Conservation (phyloP, 116 monocot species). For the Iris pallida region DNA sequence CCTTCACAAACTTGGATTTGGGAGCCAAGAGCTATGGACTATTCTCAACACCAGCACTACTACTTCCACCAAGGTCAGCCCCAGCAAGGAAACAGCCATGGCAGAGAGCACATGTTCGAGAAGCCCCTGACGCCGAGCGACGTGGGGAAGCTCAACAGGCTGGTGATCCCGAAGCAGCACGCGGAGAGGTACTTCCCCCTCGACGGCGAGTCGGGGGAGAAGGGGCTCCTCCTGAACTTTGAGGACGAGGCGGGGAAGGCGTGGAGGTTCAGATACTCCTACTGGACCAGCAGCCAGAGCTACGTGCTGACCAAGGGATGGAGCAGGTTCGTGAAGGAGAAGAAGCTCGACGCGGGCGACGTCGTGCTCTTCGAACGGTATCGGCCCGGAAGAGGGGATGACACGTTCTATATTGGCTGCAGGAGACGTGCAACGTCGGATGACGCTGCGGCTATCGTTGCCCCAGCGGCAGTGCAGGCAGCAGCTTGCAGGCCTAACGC, state of each 20-base stretch:
- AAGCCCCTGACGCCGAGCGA: conserved; percentile 74
- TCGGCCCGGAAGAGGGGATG: background rate
- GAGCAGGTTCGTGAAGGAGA: conserved; percentile 83
- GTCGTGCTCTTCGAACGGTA: conserved; percentile 8
- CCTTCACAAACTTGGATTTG: conserved; percentile 12
- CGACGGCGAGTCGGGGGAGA: conserved; percentile 13
- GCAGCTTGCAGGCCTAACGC: background rate
- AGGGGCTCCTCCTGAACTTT: conserved; percentile 13
- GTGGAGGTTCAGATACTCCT: conserved; percentile 71
- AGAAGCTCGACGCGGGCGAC: conserved; percentile 26
- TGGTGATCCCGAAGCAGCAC: conserved; percentile 68
- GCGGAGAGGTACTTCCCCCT: conserved; percentile 17
- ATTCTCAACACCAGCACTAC: background rate
- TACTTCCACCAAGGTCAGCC: background rate
- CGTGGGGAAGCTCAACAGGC: conserved; percentile 61
- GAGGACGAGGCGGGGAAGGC: conserved; percentile 7
- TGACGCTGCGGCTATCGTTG: background rate
- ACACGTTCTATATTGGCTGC: background rate
- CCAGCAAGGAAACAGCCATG: background rate
- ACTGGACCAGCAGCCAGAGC: conserved; percentile 94
- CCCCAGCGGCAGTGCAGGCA: background rate
- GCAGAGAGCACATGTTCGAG: conserved; percentile 64
- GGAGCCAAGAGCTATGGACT: conserved; percentile 1
- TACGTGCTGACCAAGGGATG: conserved; percentile 88
- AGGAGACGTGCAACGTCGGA: background rate